Evolutionary conservation across 2,329 filamentous ascomycete species (phyloP), one percentile per base, ranked within the genome.

Genomic region (Colletotrichum echinochloae): DNA sequence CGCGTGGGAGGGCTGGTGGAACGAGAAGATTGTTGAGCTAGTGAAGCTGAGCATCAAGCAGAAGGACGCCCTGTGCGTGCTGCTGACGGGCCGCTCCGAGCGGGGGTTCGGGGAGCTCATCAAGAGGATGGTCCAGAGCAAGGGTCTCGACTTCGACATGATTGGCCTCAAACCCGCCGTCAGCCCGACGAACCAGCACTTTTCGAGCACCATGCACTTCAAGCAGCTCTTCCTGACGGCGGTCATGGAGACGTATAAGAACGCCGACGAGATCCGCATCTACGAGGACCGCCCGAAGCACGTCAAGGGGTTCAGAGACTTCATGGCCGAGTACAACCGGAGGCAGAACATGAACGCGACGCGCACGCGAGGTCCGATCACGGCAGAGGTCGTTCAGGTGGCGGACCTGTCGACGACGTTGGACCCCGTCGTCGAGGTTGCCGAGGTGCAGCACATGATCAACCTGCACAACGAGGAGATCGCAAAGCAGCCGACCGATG

Each of bases 1-100:
- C 30, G 95, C 89, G 12, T 99, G 95, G 95, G 85, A 92, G 67
- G 94, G 94, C 44, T 98, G 94, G 92, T 99, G 96, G 96, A 98
- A 98, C 77, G 95, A 98, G 78, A 90, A 92, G 75, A 91, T 99
- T 70, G 91, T 90, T 65, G 89, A 94, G 75, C 88, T 98, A 37
- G 94, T 97, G 49, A 86, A 88, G 76, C 84, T 98, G 66, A 95
- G 92, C 79, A 93, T 93, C 85, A 83, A 92, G 77, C 94, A 98
- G 78, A 92, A 94, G 73, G 94, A 97, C 78, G 92, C 93, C 0
- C 83, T 98, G 46, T 94, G 90, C 60, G 91, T 99, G 52, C 88
- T 98, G 14, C 85, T 99, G 73, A 99, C 96, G 0, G 96, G 96
- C 33, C 90, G 96, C 49, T 89, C 90, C 41, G 94, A 98, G 81